Evolutionary conservation across 352 stramenopile genomes (phyloP), one percentile per base, ranked within the genome.

Genomic region (Elongisporangium anandrum): DNA sequence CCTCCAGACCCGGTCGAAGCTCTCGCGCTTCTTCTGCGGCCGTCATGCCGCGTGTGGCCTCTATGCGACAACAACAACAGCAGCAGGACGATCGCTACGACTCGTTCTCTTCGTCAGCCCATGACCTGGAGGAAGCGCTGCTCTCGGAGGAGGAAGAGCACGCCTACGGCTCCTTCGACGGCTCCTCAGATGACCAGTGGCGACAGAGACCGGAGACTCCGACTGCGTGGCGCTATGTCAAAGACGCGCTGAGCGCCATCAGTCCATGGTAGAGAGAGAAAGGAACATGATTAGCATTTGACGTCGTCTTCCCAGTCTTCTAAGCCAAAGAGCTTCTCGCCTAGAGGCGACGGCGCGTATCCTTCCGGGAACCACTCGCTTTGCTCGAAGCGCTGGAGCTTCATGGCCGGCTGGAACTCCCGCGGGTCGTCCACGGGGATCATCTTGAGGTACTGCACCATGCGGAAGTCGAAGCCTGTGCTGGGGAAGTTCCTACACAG

Each of bases 111-210:
- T 45, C 34, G 38, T 49, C 29, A 22, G 68, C 65, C 3, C 59
- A 75, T n/a, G 84, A 93, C n/a, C 57, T 91, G 15, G 80, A 93
- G 52, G 79, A 90, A 53, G 70, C 75, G 20, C 72, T 93, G 51
- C 68, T 93, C 22, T 86, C 75, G 1, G 84, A 87, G 49, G 79
- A 85, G 13, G 81, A 89, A 23, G 78, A 88, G 24, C 66, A 72
- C 0, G 76, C 56, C 23, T 93, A 93, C 52, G 84, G 84, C n/a
- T 90, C 84, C 0, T 87, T 91, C 57, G 64, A 77, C 34, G 58
- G 66, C 50, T 49, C 53, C 1, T 57, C 48, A 13, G 29, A 57
- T 17, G 50, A 56, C 4, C 9, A 59, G 1, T 21, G 55, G 13
- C 68, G 60, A 24, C 29, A 57, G 52, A 50, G 68, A 7, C 53